These are phyloP conservation scores for Leptographium procerum DNA, from an alignment of 2,329 filamentous ascomycete species.

Conservation along the genomic window DNA sequence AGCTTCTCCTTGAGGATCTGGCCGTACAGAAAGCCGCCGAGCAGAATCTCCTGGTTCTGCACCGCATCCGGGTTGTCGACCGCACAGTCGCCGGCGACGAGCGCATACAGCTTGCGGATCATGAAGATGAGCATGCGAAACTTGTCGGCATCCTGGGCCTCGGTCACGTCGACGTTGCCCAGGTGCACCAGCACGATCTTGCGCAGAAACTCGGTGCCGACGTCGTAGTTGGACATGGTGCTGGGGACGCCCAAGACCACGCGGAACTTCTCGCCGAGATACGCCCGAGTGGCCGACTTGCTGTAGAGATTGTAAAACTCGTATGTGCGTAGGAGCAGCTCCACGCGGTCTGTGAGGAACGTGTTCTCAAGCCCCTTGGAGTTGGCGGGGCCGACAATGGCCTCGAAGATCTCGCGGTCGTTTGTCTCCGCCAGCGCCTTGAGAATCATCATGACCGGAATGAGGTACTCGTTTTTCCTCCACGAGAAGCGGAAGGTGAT, in stretches of 20 bases:
- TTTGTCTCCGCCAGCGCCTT: conserved; percentile 95
- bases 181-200: conserved; percentile 87
- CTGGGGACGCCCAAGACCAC: conserved; percentile 75
- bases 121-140: conserved; percentile 92
- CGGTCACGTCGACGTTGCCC: conserved; percentile 73
- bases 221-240: conserved; percentile 77
- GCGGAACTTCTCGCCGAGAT: conserved; percentile 83
- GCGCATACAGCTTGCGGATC: conserved; percentile 86
- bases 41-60: conserved; percentile 87
- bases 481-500: conserved; percentile 96
- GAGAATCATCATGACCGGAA: conserved; percentile 91
- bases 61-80: conserved; percentile 95
- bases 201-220: conserved; percentile 80
- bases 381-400: conserved; percentile 66
- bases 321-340: conserved; percentile 84
- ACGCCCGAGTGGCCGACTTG: conserved; percentile 69
- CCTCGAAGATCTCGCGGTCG: conserved; percentile 90
- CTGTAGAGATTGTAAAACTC: conserved; percentile 80
- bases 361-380: conserved; percentile 76
- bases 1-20: conserved; percentile 92
- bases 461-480: conserved; percentile 93
- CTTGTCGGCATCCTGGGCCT: conserved; percentile 79
- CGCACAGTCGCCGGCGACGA: conserved; percentile 85
- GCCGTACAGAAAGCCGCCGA: conserved; percentile 87
- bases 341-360: conserved; percentile 88